These are phyloP conservation scores for Ilex asprella DNA, from an alignment of 257 asterid genomes.

Conservation along the genomic window DNA sequence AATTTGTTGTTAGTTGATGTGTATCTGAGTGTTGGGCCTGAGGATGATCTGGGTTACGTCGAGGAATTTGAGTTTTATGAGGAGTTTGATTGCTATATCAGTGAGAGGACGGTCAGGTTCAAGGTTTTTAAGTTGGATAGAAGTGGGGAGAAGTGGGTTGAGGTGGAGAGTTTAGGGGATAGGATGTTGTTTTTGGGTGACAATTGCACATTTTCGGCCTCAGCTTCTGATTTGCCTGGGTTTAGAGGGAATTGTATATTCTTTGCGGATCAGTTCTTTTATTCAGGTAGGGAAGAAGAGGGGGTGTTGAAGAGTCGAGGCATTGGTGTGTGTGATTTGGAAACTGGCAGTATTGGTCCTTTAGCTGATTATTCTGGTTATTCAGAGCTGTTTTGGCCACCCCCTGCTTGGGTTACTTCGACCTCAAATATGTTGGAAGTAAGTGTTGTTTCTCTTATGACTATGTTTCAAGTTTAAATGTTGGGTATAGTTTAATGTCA, in stretches of 20 bases:
- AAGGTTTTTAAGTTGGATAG: conserved; percentile 64
- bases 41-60: conserved; percentile 48
- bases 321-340: conserved; percentile 66
- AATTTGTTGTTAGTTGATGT: conserved; percentile 64
- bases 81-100: conserved; percentile 59
- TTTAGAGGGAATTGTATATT: conserved; percentile 62
- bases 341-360: conserved; percentile 57
- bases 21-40: conserved; percentile 58
- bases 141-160: conserved; percentile 45
- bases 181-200: conserved; percentile 75
- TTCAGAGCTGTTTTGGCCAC: conserved; percentile 82
- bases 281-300: conserved; percentile 42
- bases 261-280: conserved; percentile 46
- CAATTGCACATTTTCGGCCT: conserved; percentile 57
- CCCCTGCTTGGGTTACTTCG: conserved; percentile 65
- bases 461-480: neutral
- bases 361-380: conserved; percentile 31
- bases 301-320: conserved; percentile 43
- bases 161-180: conserved; percentile 58
- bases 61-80: conserved; percentile 60
- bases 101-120: conserved; percentile 72
- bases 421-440: conserved; percentile 40
- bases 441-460: conserved; percentile 22
- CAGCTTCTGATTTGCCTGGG: conserved; percentile 36
- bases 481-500: neutral